Base-by-base conservation (phyloP, 495 filamentous ascomycete species). In the Lasiosphaeria ovina region DNA sequence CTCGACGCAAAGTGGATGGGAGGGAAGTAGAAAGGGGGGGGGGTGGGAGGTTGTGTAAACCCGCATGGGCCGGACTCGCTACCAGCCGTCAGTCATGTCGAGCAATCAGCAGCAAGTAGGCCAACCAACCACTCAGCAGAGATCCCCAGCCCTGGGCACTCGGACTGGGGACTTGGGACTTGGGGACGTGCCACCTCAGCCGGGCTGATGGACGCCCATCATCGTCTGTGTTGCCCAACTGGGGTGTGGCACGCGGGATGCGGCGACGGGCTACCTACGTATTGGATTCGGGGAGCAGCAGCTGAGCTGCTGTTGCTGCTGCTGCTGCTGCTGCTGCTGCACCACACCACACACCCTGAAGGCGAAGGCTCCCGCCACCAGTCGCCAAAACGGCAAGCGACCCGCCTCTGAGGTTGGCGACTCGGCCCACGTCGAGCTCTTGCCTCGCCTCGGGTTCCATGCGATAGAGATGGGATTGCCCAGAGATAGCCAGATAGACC, bases 161-260 rank as follows among this genome's bases (percentile, higher is more conserved):
- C 24, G 24, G 24, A 24, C 24, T 24, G 24, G 24, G 24, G 1
- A 24, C 24, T 24, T 24, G 24, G 24, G 24, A 24, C 24, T 24
- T 24, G 24, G 24, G 44, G 44, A 47, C 44, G 44, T 47, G 44
- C 44, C 44, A 47, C 2, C 44, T 47, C 44, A 47, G 44, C 44
- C 44, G 44, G 44, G 44, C 44, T 47, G 44, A 47, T n/a, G 44
- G 44, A 47, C 44, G 44, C 44, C 44, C 44, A 47, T 47, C 12
- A 47, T 47, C 44, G 44, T 14, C 12, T 47, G 12, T 47, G 44
- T 47, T 5, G 11, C 44, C 44, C 44, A n/a, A 47, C 44, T 47
- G 44, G 44, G 44, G 16, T 47, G 44, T 14, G 12, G 44, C 44
- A 47, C 44, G 44, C 44, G 44, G 44, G 44, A 47, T 47, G 44